A percentile compares a stretch with the other conserved stretches of the same genome.
Conservation (phyloP, 1,139 yeast species). For the Suhomyces atakaporum region DNA sequence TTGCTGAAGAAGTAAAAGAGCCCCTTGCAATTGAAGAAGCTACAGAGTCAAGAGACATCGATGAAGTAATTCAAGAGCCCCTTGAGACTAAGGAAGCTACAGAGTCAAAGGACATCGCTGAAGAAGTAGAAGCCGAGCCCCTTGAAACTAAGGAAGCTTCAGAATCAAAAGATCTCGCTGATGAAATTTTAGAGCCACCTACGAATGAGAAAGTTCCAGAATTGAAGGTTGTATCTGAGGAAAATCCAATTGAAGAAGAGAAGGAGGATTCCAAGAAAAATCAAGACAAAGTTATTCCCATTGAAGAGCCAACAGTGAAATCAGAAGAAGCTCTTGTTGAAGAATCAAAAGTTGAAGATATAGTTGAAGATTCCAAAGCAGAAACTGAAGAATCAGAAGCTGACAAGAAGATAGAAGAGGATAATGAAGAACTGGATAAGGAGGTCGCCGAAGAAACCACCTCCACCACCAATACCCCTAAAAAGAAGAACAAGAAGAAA, state of each 20-base stretch:
- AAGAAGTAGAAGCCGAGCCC: no score
- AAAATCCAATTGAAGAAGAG: not conserved
- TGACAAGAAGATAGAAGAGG: constrained; percentile 5
- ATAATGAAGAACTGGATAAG: constrained; percentile 9
- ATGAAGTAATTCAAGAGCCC: no score
- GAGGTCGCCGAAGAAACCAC: constrained; percentile 6
- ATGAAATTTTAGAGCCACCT: no score
- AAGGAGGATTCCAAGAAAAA: no score
- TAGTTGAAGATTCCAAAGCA: constrained; percentile 2
- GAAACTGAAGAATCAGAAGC: constrained; percentile 7
- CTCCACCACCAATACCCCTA: constrained; percentile 3
- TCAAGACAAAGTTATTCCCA: not conserved
- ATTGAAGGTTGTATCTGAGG: not conserved
- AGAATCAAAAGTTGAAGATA: not conserved
- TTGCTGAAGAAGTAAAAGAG: constrained; percentile 4
- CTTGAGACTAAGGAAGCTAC: no score
- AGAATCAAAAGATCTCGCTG: no score
- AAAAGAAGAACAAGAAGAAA: constrained; percentile 24
- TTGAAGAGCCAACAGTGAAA: not conserved
- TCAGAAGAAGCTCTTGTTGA: not conserved
- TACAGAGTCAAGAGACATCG: constrained; percentile 1
- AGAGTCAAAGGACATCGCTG: no score
- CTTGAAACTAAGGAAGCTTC: no score
- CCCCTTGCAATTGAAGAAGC: constrained; percentile 5
- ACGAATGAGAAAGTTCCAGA: constrained; percentile 1